These are phyloP conservation scores for Tetrapisispora arboricola DNA, from an alignment of 805 yeast genomes.

Conservation along the genomic window DNA sequence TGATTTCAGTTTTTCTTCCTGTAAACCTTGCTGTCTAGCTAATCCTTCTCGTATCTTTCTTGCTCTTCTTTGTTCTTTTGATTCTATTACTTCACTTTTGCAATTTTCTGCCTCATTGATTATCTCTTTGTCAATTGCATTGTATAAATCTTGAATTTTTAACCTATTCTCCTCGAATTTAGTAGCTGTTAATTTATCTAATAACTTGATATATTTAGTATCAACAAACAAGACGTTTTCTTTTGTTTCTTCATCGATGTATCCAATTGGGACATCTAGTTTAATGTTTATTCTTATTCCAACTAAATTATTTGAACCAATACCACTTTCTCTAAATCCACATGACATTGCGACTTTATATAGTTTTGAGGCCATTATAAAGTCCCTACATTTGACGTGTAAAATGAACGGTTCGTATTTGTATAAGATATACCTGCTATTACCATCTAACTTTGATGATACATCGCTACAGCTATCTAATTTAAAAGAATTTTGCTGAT, in stretches of 20 bases:
- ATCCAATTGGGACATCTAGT: slow-evolving; percentile 71
- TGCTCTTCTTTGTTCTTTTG: slow-evolving; percentile 47
- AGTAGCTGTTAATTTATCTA: slow-evolving; percentile 47
- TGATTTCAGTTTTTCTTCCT: slow-evolving; percentile 2
- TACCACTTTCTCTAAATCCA: slow-evolving; percentile 83
- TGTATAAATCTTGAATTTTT: slow-evolving; percentile 42
- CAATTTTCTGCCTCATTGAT: slow-evolving; percentile 13
- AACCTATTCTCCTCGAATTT: slow-evolving; percentile 57
- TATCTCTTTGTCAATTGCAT: slow-evolving; percentile 30
- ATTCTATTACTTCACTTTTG: slow-evolving; percentile 26
- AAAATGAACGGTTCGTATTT: slow-evolving; percentile 81
- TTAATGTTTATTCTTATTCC: slow-evolving; percentile 62
- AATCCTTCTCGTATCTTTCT: slow-evolving; percentile 43
- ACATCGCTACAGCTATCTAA: background rate
- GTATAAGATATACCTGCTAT: slow-evolving; percentile 50
- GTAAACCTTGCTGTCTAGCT: slow-evolving; percentile 16
- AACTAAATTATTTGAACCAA: slow-evolving; percentile 67
- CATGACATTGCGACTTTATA: slow-evolving; percentile 69
- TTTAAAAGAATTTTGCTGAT: slow-evolving; percentile 15
- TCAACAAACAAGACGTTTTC: slow-evolving; percentile 38
- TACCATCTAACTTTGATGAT: slow-evolving; percentile 4
- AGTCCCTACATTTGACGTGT: slow-evolving; percentile 69
- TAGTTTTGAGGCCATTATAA: slow-evolving; percentile 45
- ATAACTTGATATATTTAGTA: slow-evolving; percentile 38
- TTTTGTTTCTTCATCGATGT: slow-evolving; percentile 24